phyloP scores from a whole-genome alignment of 495 filamentous ascomycete species.

The Penicillium alfredii region DNA sequence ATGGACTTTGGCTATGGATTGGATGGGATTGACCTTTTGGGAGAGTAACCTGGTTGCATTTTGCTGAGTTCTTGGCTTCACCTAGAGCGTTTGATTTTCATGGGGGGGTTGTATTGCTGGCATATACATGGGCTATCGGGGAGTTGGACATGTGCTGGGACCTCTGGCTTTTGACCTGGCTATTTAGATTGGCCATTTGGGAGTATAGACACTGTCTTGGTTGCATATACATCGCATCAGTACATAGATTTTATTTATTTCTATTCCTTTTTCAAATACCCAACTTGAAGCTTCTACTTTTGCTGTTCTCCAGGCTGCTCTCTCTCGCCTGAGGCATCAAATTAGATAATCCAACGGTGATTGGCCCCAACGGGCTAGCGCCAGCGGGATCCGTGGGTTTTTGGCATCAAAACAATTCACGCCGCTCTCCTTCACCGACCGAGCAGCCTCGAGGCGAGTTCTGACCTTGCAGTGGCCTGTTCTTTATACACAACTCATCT shows the following conservation, averaged over 20 bases:
- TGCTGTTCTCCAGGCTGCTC: no score
- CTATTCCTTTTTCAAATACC: no score
- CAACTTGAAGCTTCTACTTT: no score
- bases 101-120: no score
- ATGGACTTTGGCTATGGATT: conserved; percentile 63
- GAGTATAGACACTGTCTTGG: conserved; percentile 7
- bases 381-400: conserved; percentile 36
- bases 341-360: conserved; percentile 22
- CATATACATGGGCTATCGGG: conserved; percentile 4
- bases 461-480: conserved; percentile 10
- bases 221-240: background rate
- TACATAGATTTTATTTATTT: no score
- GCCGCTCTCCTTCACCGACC: conserved; percentile 24
- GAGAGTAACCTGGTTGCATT: conserved; percentile 29
- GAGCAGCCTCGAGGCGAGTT: conserved; percentile 15
- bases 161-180: no score
- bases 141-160: conserved; percentile 5
- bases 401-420: conserved; percentile 39
- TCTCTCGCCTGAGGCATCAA: conserved; percentile 13
- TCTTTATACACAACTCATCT: background rate
- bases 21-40: conserved; percentile 43
- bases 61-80: conserved; percentile 10
- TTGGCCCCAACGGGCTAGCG: conserved; percentile 29
- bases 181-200: background rate
- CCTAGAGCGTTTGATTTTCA: no score